A percentile compares a stretch with the other conserved stretches of the same genome.
phyloP scores from a whole-genome alignment of 2,329 filamentous ascomycete genomes.

The Venturiaceae sp. region DNA sequence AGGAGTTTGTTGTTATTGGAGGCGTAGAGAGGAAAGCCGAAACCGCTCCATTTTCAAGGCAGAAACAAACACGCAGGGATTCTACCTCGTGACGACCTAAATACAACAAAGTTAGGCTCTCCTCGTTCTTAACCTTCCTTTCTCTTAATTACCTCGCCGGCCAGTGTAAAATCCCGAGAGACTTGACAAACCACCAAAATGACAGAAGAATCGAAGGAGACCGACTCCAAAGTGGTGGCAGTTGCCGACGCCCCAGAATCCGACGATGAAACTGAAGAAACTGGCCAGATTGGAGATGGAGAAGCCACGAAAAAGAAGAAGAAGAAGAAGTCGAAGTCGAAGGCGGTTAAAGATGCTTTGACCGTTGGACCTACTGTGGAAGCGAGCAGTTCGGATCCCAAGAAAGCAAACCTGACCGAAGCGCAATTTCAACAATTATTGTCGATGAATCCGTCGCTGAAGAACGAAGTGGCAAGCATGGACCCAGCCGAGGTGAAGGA shows the following conservation, averaged over 20 bases:
- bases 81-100: background rate
- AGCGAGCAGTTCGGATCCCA: conserved; percentile 12
- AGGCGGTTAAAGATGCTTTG: conserved; percentile 43
- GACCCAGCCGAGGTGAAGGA: conserved; percentile 27
- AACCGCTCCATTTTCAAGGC: too few species aligned
- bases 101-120: background rate
- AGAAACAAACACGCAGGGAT: too few species aligned
- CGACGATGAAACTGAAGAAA: conserved; percentile 5
- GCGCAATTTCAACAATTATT: conserved; percentile 27
- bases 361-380: conserved; percentile 21
- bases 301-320: conserved; percentile 34
- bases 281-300: conserved; percentile 3
- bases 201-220: conserved; percentile 5
- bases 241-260: background rate
- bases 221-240: conserved; percentile 1
- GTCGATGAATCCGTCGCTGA: conserved; percentile 27
- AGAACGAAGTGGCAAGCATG: conserved; percentile 22
- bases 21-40: too few species aligned
- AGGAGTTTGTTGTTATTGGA: too few species aligned
- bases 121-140: too few species aligned
- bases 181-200: background rate
- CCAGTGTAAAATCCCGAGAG: too few species aligned
- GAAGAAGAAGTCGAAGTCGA: conserved; percentile 58
- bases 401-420: conserved; percentile 22
- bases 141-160: background rate